Evolutionary conservation across 345 rosid genomes (phyloP).

Genomic region (Hibiscus syriacus): DNA sequence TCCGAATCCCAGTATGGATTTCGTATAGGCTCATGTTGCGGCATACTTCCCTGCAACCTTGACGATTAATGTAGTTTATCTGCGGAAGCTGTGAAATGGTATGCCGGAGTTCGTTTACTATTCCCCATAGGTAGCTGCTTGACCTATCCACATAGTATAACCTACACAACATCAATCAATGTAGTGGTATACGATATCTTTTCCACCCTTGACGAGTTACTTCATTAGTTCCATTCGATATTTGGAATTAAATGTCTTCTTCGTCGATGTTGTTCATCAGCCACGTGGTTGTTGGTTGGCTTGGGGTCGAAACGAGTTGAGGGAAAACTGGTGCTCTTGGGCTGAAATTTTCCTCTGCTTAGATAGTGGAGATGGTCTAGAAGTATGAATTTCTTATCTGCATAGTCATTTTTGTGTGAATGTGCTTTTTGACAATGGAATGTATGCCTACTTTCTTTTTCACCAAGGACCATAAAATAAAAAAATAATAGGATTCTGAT

Average conservation of each 20-base stretch:
- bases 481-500: not conserved
- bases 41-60: slow-evolving; percentile 17
- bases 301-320: not conserved
- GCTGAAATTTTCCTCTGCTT: not conserved
- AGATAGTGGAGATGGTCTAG: not conserved
- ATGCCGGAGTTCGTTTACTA: slow-evolving; percentile 19
- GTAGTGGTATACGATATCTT: slow-evolving; percentile 21
- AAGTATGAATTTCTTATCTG: not conserved
- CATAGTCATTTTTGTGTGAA: not conserved
- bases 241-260: not conserved
- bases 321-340: not conserved
- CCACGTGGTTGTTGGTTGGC: not conserved
- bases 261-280: not conserved
- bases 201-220: slow-evolving; percentile 4
- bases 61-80: slow-evolving; percentile 11
- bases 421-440: not conserved
- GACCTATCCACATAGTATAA: slow-evolving; percentile 17
- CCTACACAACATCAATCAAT: slow-evolving; percentile 13
- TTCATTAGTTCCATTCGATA: slow-evolving; percentile 7
- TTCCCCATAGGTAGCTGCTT: slow-evolving; percentile 21
- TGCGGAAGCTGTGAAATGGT: slow-evolving; percentile 24
- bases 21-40: slow-evolving; percentile 27
- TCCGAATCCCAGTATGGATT: slow-evolving; percentile 13
- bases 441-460: not conserved
- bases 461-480: not conserved